phyloP scores from a whole-genome alignment of 2,329 filamentous ascomycete genomes.

The Xylariaceae sp. region DNA sequence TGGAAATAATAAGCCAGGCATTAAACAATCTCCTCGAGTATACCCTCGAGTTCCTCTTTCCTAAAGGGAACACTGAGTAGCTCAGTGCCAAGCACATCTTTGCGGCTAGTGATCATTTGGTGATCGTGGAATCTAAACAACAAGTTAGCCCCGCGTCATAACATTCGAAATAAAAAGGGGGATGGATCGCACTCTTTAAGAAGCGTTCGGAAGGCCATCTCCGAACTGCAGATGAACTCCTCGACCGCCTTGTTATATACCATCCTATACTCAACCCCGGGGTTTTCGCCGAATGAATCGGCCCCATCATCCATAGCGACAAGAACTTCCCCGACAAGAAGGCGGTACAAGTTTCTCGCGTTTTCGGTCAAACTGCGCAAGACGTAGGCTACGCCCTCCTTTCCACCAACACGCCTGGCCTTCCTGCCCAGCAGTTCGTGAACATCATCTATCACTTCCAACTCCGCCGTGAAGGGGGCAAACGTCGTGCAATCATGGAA shows the following conservation, averaged over 20 bases:
- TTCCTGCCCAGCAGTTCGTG: conserved; percentile 80
- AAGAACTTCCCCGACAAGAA: conserved; percentile 81
- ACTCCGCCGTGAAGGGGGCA: conserved; percentile 63
- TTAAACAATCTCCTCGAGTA: conserved; percentile 68
- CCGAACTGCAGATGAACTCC: conserved; percentile 93
- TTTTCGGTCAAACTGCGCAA: conserved; percentile 88
- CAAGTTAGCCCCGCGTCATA: conserved; percentile 2
- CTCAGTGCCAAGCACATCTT: conserved; percentile 81
- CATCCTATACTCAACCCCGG: conserved; percentile 81
- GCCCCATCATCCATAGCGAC: conserved; percentile 61
- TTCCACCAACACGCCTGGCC: conserved; percentile 73
- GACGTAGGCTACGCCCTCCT: conserved; percentile 88
- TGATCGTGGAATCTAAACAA: conserved; percentile 80
- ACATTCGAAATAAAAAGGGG: conserved; percentile 20
- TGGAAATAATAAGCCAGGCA: conserved; percentile 15
- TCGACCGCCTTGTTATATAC: conserved; percentile 94
- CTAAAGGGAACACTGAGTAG: conserved; percentile 78
- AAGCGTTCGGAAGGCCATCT: conserved; percentile 90
- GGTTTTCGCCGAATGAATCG: conserved; percentile 46
- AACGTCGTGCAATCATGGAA: conserved; percentile 97
- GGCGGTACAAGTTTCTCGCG: conserved; percentile 76
- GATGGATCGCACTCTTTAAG: conserved; percentile 69
- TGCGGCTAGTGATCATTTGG: conserved; percentile 88
- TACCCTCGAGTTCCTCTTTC: conserved; percentile 81
- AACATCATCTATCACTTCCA: conserved; percentile 85